These are phyloP conservation scores for Dianthus caryophyllus DNA, from an alignment of 148 eudicot genomes.

Conservation along the genomic window DNA sequence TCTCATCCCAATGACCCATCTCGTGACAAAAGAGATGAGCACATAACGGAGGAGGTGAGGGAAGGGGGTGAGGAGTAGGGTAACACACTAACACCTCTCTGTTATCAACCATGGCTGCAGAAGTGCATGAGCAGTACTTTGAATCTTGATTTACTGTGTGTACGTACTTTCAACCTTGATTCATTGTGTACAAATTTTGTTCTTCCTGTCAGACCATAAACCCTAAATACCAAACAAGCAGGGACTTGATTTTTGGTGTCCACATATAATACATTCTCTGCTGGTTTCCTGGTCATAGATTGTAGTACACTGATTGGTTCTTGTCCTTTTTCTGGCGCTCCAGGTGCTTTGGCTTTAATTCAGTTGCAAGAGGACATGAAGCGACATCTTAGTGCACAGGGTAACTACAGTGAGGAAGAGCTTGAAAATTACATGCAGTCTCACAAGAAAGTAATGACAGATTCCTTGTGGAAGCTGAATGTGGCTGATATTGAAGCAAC, in stretches of 20 bases:
- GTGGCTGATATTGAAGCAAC: conserved; percentile 95
- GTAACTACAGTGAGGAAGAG: conserved; percentile 81
- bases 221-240: background rate
- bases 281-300: background rate
- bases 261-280: background rate
- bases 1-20: too few species aligned
- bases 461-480: conserved; percentile 99
- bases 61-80: too few species aligned
- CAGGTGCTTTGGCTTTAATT: conserved; percentile 93
- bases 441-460: conserved; percentile 92
- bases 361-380: conserved; percentile 99
- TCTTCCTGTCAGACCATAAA: background rate
- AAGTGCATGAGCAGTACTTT: background rate
- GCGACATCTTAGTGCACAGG: conserved; percentile 78
- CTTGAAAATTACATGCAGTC: conserved; percentile 90
- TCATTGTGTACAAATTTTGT: background rate
- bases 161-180: background rate
- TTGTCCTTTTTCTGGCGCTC: conserved; percentile 17
- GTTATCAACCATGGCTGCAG: too few species aligned
- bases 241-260: background rate
- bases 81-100: too few species aligned
- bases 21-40: too few species aligned
- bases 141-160: background rate
- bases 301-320: conserved; percentile 1
- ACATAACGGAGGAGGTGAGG: too few species aligned